A percentile compares a stretch with the other conserved stretches of the same genome.
Conservation (phyloP, 148 eudicot genomes). For the Silene conica region DNA sequence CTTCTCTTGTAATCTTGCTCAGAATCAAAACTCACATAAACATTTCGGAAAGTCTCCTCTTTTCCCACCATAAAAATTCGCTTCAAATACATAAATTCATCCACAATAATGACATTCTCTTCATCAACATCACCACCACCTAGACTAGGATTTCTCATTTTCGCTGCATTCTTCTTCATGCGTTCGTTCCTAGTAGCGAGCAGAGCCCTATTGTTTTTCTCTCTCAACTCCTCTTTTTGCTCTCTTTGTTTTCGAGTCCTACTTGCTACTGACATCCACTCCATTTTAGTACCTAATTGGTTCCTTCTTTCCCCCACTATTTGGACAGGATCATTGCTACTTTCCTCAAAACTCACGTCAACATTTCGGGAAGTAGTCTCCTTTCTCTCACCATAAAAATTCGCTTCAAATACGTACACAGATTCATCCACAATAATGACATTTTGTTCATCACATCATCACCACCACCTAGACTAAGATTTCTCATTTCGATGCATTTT, state of each 20-base stretch:
- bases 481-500: too few species aligned
- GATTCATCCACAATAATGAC: too few species aligned
- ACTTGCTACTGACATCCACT: not conserved
- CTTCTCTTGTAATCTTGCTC: too few species aligned
- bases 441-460: too few species aligned
- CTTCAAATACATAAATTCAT: not conserved
- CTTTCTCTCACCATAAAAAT: too few species aligned
- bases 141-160: not conserved
- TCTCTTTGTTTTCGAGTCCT: conserved; percentile 6
- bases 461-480: too few species aligned
- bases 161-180: not conserved
- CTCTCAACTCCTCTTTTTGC: not conserved
- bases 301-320: too few species aligned
- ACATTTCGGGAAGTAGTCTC: too few species aligned
- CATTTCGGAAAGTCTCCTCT: not conserved
- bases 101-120: not conserved
- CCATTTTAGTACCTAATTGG: too few species aligned
- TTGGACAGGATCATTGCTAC: too few species aligned
- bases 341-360: too few species aligned
- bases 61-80: not conserved
- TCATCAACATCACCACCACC: not conserved
- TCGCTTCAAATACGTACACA: too few species aligned
- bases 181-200: not conserved
- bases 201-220: conserved; percentile 3
- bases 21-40: not conserved